Conservation (phyloP, 306 rosid species). For the Casuarina cunninghamiana region DNA sequence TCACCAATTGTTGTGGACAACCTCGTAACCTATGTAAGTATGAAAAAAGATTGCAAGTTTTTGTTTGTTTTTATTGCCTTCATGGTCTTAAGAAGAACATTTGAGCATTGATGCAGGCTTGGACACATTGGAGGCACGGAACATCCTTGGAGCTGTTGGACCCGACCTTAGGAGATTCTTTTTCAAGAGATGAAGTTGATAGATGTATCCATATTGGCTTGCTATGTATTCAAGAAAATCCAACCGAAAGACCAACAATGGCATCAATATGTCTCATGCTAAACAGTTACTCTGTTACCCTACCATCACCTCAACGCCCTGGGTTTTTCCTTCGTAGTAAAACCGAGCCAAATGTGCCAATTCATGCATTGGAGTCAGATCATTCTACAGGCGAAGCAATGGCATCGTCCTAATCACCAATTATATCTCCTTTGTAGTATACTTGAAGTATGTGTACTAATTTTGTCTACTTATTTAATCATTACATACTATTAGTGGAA, state of each 20-base stretch:
- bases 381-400: no score
- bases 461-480: no score
- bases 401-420: no score
- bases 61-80: slow-evolving; percentile 4
- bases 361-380: no score
- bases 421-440: background rate
- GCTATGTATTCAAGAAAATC: slow-evolving; percentile 51
- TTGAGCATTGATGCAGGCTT: slow-evolving; percentile 29
- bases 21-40: slow-evolving; percentile 53
- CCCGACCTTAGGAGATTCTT: slow-evolving; percentile 24
- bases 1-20: slow-evolving; percentile 31
- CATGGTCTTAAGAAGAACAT: background rate
- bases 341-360: no score
- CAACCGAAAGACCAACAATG: slow-evolving; percentile 50
- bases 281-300: slow-evolving; percentile 34
- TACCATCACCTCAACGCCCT: slow-evolving; percentile 34
- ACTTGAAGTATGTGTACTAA: no score
- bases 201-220: slow-evolving; percentile 58
- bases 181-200: slow-evolving; percentile 27
- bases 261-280: slow-evolving; percentile 46
- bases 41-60: slow-evolving; percentile 1
- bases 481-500: no score
- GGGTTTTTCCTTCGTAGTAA: slow-evolving; percentile 16
- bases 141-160: slow-evolving; percentile 36
- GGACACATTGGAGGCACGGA: slow-evolving; percentile 45